Evolutionary conservation across 2,329 filamentous ascomycete genomes (phyloP), one percentile per base, ranked within the genome.

Genomic region (Aureobasidium lini): DNA sequence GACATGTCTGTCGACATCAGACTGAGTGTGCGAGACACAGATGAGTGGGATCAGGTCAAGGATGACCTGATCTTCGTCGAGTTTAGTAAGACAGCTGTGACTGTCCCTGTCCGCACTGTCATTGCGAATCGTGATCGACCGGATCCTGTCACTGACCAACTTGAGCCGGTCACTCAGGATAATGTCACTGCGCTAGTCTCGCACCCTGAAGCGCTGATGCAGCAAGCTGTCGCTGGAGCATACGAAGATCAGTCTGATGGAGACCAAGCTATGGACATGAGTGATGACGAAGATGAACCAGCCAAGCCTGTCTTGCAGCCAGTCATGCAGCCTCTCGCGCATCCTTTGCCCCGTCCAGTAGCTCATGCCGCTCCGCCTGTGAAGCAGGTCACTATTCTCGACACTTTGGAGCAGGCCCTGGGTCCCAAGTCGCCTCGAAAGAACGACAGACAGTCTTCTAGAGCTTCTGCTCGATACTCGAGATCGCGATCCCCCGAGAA

Each of bases 61-160:
- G 68, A 76, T 56, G 79, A 81, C 60, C 74, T 79, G 1, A 75
- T 79, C 15, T 82, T 81, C 62, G 69, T 73, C 6, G 71, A 76
- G 5, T 78, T 81, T 53, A 68, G 66, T 2, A 67, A 75, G n/a
- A 74, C 74, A 61, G 71, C 72, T 59, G 67, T 72, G 6, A 63
- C 77, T 11, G 66, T 81, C 37, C 68, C 75, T 3, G 62, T 79
- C 46, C 70, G 75, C 39, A 73, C 78, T 23, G 73, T 78, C 29
- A 70, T 76, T 40, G 65, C 70, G 9, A 70, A 73, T 53, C 73
- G 75, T 47, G 69, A 75, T 60, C 69, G 71, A 5, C 68, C 69
- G 1, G 72, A 76, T 60, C 68, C 60, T 5, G 34, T 60, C 13
- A 23, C 63, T 9, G 60, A 69, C 43, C 44, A 57, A 42, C 6